Evolutionary conservation across 2,329 filamentous ascomycete genomes (phyloP), one percentile per base, ranked within the genome.

Genomic region (Apiospora malaysiana): DNA sequence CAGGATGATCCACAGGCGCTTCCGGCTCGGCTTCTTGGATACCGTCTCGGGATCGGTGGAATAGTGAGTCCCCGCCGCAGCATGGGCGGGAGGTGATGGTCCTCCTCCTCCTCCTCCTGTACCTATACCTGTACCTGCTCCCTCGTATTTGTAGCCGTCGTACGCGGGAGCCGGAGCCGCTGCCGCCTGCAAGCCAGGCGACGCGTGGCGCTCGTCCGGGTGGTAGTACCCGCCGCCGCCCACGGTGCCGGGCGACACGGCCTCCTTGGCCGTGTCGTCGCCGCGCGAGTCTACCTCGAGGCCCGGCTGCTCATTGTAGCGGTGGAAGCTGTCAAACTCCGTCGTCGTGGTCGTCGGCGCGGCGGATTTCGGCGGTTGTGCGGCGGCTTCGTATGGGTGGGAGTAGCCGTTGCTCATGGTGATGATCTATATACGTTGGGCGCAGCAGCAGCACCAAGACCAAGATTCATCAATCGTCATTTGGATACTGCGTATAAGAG

Each of bases 241-340:
- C 18, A 45, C 42, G 32, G 3, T 32, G 32, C 25, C 25, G 25
- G 49, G 49, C 14, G 16, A 7, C 5, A 56, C 25, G 56, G 32
- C 21, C 56, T 63, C 32, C 56, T 63, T 63, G 18, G 56, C 12
- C 1, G 56, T 63, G 56, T 63, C 56, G 27, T 37, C 32, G 56
- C 4, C 21, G 56, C 56, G 56, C 9, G 59, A 9, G 56, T 66
- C 69, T 18, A 70, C 69, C n/a, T 70, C 69, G 40, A 70, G 42
- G 23, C 59, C 69, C 23, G 69, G 51, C 40, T 66, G 51, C 21
- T 70, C 45, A 21, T 43, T 18, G 14, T 56, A 25, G 7, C 27
- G 4, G 32, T 14, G n/a, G 2, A 18, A 25, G 3, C 12, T 1
- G 21, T 37, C 3, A 10, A 32, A 32, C 32, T 46, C 21, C 21